Evolutionary conservation across 2,329 filamentous ascomycete genomes (phyloP), one percentile per base, ranked within the genome.

Genomic region (Fusarium begoniae): DNA sequence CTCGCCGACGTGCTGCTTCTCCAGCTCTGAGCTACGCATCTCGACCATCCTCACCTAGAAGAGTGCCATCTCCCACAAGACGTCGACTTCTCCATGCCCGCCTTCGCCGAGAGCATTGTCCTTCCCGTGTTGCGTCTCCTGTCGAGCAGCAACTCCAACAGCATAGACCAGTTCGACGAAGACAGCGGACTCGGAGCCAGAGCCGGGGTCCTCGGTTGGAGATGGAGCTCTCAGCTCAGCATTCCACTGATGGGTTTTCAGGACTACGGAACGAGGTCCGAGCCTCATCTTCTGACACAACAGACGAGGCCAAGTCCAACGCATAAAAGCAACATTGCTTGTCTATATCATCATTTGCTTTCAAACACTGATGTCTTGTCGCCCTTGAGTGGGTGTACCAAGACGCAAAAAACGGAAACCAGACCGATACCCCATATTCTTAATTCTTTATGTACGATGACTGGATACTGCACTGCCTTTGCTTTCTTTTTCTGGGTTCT

Each of bases 51-150:
- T 83, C 82, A 11, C 81, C 81, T 9, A 73, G 80, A 22, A 73
- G 80, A 18, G 75, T 82, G 26, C 73, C 82, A 22, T 85, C 84
- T 7, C 84, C 85, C 18, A 83, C 82, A 35, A 82, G 82, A 64
- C 82, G 83, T 41, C 82, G 84, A 38, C 76, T 86, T 24, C 81
- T 86, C 22, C 82, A 83, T 63, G 82, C 83, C 45, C 79, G 84
- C 18, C 81, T 85, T 20, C 79, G 84, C 45, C 83, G 86, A 26
- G 85, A 85, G 72, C 85, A 86, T 69, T 85, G 83, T 66, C 83
- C 83, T 17, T 85, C 83, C 18, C 79, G 83, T 26, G 81, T 81
- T 24, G 72, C 80, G 4, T 83, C 83, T 11, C 81, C 82, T 6
- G 75, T 80, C 32, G 80, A 79, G n/a, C 78, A 80, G 71, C 77